phyloP scores from a whole-genome alignment of 345 rosid genomes.

The Citrus glauca region DNA sequence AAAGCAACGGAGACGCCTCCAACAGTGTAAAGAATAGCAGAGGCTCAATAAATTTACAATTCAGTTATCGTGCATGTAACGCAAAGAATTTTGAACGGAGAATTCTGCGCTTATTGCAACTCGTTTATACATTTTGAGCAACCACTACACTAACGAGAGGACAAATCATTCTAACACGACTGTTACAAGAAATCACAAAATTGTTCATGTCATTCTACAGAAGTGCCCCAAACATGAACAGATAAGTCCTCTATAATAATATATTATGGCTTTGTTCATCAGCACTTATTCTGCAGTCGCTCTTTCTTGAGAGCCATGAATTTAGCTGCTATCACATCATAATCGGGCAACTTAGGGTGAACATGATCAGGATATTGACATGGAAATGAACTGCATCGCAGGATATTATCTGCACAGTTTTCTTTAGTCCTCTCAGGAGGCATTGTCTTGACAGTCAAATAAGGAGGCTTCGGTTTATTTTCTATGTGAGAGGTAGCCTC shows the following conservation, averaged over 20 bases:
- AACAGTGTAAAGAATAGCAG: not conserved
- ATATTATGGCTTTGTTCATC: not conserved
- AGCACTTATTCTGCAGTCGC: conserved; percentile 18
- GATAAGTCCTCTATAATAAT: not conserved
- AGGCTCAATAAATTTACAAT: not conserved
- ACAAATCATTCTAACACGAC: not conserved
- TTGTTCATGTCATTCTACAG: not conserved
- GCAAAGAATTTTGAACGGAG: too few species aligned
- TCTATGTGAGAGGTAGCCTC: not conserved
- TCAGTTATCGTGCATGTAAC: not conserved
- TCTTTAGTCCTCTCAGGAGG: conserved; percentile 41
- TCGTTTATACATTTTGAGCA: not conserved
- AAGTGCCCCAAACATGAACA: not conserved
- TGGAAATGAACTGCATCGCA: conserved; percentile 40
- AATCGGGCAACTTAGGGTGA: conserved; percentile 90
- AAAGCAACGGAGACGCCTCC: not conserved
- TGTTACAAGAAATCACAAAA: not conserved
- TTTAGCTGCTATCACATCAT: conserved; percentile 68
- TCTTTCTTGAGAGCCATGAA: conserved; percentile 63
- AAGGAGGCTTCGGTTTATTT: conserved; percentile 22
- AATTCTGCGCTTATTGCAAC: not conserved
- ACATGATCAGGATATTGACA: conserved; percentile 47
- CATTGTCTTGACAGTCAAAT: conserved; percentile 51
- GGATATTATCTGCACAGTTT: conserved; percentile 3
- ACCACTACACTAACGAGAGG: not conserved